Conservation (phyloP, 2,329 filamentous ascomycete genomes). For the Nothomitra cinnamomea region DNA sequence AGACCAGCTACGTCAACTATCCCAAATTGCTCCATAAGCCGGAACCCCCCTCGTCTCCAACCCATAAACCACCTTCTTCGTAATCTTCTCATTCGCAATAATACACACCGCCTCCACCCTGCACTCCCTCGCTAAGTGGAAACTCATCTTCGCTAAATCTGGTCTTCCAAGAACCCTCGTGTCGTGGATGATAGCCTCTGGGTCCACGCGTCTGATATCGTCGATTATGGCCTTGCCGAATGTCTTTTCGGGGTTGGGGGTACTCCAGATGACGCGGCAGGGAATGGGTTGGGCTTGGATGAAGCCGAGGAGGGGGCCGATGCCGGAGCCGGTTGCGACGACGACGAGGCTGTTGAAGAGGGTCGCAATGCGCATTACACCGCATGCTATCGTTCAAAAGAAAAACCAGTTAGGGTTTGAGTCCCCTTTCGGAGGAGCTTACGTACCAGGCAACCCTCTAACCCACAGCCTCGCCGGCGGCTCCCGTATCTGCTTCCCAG, state of each 20-base stretch:
- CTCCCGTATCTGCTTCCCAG: conserved; percentile 40
- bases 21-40: conserved; percentile 60
- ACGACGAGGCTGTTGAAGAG: conserved; percentile 49
- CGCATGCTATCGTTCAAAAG: conserved; percentile 21
- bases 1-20: no score
- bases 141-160: conserved; percentile 41
- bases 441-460: conserved; percentile 40
- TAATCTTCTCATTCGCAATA: conserved; percentile 53
- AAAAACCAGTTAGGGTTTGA: no score
- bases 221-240: conserved; percentile 42
- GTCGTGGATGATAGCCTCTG: conserved; percentile 49
- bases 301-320: conserved; percentile 50
- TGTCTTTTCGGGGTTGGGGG: conserved; percentile 41
- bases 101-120: conserved; percentile 52
- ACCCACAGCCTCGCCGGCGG: conserved; percentile 49
- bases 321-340: conserved; percentile 56
- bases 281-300: conserved; percentile 28
- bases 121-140: conserved; percentile 29
- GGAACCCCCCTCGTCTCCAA: conserved; percentile 48
- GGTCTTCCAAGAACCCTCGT: conserved; percentile 41
- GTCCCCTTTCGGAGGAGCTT: no score
- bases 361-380: conserved; percentile 48
- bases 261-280: conserved; percentile 52
- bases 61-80: conserved; percentile 49
- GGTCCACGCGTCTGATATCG: conserved; percentile 39